Conservation (phyloP, 768 basidiomycete genomes). For the Phylloporus sp. region DNA sequence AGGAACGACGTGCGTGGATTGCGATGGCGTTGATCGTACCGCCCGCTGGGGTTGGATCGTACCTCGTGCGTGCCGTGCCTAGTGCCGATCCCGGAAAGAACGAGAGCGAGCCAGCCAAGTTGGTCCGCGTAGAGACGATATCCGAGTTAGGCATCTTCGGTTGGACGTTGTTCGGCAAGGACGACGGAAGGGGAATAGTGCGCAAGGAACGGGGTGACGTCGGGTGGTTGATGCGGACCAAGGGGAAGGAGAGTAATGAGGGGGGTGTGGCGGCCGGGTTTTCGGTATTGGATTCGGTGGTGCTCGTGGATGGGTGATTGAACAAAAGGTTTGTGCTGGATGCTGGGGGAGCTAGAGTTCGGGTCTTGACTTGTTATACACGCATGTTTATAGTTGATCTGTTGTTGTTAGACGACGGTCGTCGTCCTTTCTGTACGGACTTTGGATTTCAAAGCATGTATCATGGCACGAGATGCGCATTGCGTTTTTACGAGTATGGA, state of each 20-base stretch:
- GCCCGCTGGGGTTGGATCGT: slow-evolving; percentile 61
- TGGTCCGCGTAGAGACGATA: slow-evolving; percentile 63
- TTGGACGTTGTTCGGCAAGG: slow-evolving; percentile 68
- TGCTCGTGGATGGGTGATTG: slow-evolving; percentile 41
- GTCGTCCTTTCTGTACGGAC: too few species aligned
- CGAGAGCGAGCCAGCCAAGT: slow-evolving; percentile 10
- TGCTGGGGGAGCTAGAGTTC: too few species aligned
- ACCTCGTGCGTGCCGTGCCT: slow-evolving; percentile 68
- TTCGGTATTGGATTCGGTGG: slow-evolving; percentile 66
- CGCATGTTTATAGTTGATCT: too few species aligned
- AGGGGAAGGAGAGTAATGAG: slow-evolving; percentile 86
- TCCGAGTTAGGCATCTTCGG: slow-evolving; percentile 93
- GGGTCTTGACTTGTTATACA: too few species aligned
- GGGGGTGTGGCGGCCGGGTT: slow-evolving; percentile 45
- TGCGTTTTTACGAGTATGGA: too few species aligned
- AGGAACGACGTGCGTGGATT: slow-evolving; percentile 83
- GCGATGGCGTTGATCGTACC: slow-evolving; percentile 91
- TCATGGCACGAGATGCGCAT: too few species aligned
- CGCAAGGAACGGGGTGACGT: slow-evolving; percentile 54
- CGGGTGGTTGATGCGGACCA: slow-evolving; percentile 86
- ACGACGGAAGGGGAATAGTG: slow-evolving; percentile 29
- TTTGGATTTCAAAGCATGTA: too few species aligned
- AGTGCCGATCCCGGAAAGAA: background rate
- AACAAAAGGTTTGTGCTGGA: too few species aligned
- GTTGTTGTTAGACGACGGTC: too few species aligned